phyloP scores from a whole-genome alignment of 2,329 filamentous ascomycete genomes.

The Fusarium poae region DNA sequence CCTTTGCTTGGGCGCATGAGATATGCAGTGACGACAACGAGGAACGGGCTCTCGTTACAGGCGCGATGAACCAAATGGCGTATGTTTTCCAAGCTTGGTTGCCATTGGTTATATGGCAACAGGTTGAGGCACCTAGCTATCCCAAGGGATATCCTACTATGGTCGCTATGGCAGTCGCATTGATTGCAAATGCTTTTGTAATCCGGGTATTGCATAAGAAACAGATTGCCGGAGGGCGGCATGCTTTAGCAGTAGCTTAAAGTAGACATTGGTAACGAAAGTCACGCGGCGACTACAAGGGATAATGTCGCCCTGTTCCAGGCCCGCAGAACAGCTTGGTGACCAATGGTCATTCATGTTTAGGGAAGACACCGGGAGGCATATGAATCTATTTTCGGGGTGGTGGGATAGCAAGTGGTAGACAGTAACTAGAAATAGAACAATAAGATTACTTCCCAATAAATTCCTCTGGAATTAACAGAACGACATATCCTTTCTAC shows the following conservation, averaged over 20 bases:
- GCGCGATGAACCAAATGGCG: slow-evolving; percentile 77
- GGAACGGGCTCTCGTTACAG: slow-evolving; percentile 75
- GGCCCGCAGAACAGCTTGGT: too few species aligned
- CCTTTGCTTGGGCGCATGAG: slow-evolving; percentile 65
- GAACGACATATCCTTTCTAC: accelerated
- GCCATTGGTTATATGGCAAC: slow-evolving; percentile 75
- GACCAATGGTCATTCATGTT: neutral
- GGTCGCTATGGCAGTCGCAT: slow-evolving; percentile 59
- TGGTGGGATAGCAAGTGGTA: too few species aligned
- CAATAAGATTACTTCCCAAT: too few species aligned
- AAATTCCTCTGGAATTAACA: too few species aligned
- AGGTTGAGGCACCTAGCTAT: slow-evolving; percentile 72
- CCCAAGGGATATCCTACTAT: slow-evolving; percentile 71
- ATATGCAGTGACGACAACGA: slow-evolving; percentile 68
- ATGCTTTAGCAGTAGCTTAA: neutral
- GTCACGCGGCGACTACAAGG: too few species aligned
- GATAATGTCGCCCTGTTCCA: too few species aligned
- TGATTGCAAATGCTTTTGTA: slow-evolving; percentile 65
- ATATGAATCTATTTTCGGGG: too few species aligned
- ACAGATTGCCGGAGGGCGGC: slow-evolving; percentile 8
- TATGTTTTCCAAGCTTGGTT: slow-evolving; percentile 80
- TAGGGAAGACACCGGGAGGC: neutral
- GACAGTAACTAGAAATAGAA: too few species aligned
- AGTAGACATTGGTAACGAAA: neutral
- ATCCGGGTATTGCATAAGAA: slow-evolving; percentile 53